Conservation (phyloP, 108 stramenopile species). For the Skeletonema tropicum region DNA sequence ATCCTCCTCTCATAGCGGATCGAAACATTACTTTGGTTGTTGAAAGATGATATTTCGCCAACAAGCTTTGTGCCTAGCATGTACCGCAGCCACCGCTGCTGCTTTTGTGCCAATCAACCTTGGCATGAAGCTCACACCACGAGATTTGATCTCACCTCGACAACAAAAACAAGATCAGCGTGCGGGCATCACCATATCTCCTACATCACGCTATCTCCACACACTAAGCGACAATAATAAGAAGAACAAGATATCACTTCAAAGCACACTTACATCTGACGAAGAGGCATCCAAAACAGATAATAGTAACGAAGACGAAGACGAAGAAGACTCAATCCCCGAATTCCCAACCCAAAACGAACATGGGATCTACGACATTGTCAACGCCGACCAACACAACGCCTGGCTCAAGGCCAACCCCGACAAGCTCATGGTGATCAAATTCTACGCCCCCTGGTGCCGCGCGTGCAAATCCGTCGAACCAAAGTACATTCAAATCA, state of each 20-base stretch:
- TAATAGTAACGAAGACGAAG: neutral
- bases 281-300: conserved; percentile 20
- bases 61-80: conserved; percentile 19
- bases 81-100: conserved; percentile 4
- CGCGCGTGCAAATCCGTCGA: conserved; percentile 80
- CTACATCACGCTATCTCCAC: conserved; percentile 1
- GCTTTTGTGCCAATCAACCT: conserved; percentile 11
- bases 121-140: neutral
- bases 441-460: conserved; percentile 91
- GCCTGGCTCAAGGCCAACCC: conserved; percentile 64
- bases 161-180: neutral
- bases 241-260: neutral
- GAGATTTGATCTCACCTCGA: neutral
- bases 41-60: conserved; percentile 20
- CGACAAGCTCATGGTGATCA: conserved; percentile 79
- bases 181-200: neutral
- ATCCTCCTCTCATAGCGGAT: neutral
- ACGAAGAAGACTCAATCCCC: conserved; percentile 1
- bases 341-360: conserved; percentile 34
- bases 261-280: conserved; percentile 34
- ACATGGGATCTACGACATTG: conserved; percentile 44
- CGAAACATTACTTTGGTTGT: neutral
- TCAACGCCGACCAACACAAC: conserved; percentile 47
- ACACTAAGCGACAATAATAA: neutral
- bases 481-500: conserved; percentile 78